Evolutionary conservation across 2,329 filamentous ascomycete genomes (phyloP), one percentile per base, ranked within the genome.

Genomic region (Graphilbum sp.): DNA sequence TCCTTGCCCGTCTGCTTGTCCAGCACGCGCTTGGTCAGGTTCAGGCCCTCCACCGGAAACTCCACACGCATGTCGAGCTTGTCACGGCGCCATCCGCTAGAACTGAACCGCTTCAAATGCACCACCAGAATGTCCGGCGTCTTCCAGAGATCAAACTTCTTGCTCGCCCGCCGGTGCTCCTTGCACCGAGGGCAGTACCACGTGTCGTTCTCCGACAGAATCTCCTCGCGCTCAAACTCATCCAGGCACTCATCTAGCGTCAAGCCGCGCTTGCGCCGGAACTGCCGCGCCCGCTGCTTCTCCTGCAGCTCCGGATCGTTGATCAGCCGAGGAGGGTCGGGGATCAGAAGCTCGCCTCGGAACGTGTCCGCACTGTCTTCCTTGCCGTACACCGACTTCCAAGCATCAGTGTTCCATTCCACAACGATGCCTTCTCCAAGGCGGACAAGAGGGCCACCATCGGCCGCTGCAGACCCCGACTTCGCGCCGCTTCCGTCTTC

Each of bases 171-270:
- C 15, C 85, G 76, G 50, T 93, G 80, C 50, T 94, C 84, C 56
- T 96, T 96, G 67, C 90, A 98, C 23, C 85, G 75, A 40, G 85
- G 88, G 53, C 90, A 98, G 54, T 92, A 96, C 90, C 90, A 98
- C 43, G 85, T 88, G 54, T 98, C 92, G 52, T 92, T 82, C 54
- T 95, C 85, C 0, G 88, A 95, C 5, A 98, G 64, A 13, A 94
- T 76, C 58, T 98, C 90, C 43, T 87, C 82, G 54, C 88, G 88
- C 52, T 90, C 84, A 48, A 94, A 96, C 57, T 96, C 90, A 42
- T 87, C 80, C 39, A 98, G 71, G 53, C 90, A 98, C 49, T 95
- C 86, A 18, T 90, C 80, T 5, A 98, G 67, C 1, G 76, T 78
- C 46, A 95, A 78, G 21, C 90, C 90, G 38, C 75, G 67, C 56